Base-by-base conservation (phyloP, 257 asterid genomes). In the Solanum stenotomum region DNA sequence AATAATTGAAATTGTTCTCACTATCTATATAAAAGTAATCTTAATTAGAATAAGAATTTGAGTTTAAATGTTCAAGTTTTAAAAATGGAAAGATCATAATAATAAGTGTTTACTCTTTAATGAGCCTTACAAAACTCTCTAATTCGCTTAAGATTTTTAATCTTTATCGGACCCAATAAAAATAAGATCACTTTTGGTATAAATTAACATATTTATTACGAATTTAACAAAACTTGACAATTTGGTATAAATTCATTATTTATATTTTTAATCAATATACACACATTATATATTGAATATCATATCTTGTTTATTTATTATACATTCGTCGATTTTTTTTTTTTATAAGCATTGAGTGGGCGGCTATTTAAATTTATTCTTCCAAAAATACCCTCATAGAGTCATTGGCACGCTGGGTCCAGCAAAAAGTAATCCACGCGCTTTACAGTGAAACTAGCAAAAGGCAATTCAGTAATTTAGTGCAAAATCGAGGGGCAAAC, bases 401-500 rank as follows among this genome's bases (percentile, higher is more conserved):
- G 75, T 67, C 8, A 44, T 27, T 79, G 42, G 42, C 42, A 82
- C 20, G 29, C 31, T 29, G 86, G 70, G 70, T 82, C 86, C 86
- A 82, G 44, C 37, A 20, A 61, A 82, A 42, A 75, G 52, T 49
- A 29, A 10, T 1, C 29, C 70, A 82, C 68, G 42, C 85, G 85
- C 85, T 46, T 79, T 79, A 79, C 67, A 78, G 37, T 78, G 52
- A 78, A 22, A 78, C 37, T 78, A 5, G 14, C 15, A 70, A 42
- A 88, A 59, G 94, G 90, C 83, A 89, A 3, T 12, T 33, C 27
- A 8, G 95, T 89, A 91, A 87, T 88, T 88, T 71, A 23, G 1
- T 76, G 40, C 83, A 29, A 70, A 83, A 88, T 87, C 88, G 76
- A 89, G 87, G 93, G 94, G 91, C 88, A 59, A 59, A 67, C 3